These are phyloP conservation scores for Agarophyton chilense DNA, from an alignment of 23 red algal genomes.

Conservation along the genomic window DNA sequence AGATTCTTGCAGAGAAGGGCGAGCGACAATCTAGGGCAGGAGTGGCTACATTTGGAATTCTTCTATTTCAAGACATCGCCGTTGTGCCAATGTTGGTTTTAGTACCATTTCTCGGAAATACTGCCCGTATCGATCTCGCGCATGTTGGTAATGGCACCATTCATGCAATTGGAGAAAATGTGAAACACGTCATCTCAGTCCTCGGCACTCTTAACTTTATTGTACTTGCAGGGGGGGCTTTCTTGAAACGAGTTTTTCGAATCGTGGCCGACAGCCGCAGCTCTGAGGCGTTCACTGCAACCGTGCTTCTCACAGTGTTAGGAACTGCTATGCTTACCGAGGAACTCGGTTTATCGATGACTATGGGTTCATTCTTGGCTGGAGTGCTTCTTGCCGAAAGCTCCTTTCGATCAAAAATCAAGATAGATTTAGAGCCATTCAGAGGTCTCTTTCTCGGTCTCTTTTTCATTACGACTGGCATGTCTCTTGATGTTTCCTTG, in stretches of 20 bases:
- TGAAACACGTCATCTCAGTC: slow-evolving; percentile 46
- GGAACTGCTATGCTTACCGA: slow-evolving; percentile 91
- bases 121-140: slow-evolving; percentile 3
- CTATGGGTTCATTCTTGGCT: slow-evolving; percentile 93
- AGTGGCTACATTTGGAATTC: slow-evolving; percentile 87
- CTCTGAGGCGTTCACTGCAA: slow-evolving; percentile 89
- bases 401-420: slow-evolving; percentile 84
- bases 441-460: slow-evolving; percentile 94
- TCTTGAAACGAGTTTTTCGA: slow-evolving; percentile 82
- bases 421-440: slow-evolving; percentile 94
- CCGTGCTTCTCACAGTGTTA: slow-evolving; percentile 93
- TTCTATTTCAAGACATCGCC: slow-evolving; percentile 97
- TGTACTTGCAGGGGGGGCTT: slow-evolving; percentile 74
- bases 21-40: slow-evolving; percentile 84
- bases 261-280: slow-evolving; percentile 83
- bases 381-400: slow-evolving; percentile 93
- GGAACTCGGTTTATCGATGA: slow-evolving; percentile 92
- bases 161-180: slow-evolving; percentile 37
- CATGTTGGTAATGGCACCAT: slow-evolving; percentile 21
- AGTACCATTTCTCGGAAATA: slow-evolving; percentile 72
- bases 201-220: slow-evolving; percentile 68
- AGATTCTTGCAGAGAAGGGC: slow-evolving; percentile 86
- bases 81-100: slow-evolving; percentile 91
- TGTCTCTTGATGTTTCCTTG: slow-evolving; percentile 83
- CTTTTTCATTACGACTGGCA: slow-evolving; percentile 99